phyloP scores from a whole-genome alignment of 2,329 filamentous ascomycete species.

The Dothidotthia symphoricarpi region DNA sequence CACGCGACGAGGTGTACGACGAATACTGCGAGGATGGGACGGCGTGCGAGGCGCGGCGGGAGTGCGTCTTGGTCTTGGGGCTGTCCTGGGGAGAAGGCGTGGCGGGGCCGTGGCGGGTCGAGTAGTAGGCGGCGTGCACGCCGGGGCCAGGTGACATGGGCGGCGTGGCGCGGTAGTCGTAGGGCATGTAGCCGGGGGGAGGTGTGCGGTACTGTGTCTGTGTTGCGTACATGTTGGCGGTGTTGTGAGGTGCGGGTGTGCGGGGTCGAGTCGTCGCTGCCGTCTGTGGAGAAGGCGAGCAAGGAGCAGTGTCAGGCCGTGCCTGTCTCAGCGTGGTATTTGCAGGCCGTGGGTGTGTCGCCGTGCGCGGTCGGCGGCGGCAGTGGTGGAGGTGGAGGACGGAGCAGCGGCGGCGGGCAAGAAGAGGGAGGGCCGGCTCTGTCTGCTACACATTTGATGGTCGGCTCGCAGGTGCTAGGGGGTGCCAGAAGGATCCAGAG shows the following conservation, averaged over 20 bases:
- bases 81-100: constrained; percentile 49
- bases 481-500: constrained; percentile 40
- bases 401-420: constrained; percentile 35
- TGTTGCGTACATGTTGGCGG: constrained; percentile 30
- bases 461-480: constrained; percentile 14
- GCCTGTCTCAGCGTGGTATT: constrained; percentile 37
- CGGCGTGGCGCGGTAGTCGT: constrained; percentile 36
- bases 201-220: constrained; percentile 36
- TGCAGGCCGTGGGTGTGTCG: constrained; percentile 31
- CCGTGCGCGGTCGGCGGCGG: constrained; percentile 20
- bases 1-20: constrained; percentile 37
- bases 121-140: constrained; percentile 49
- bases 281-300: constrained; percentile 1
- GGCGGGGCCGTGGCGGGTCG: constrained; percentile 51
- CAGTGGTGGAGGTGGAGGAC: constrained; percentile 19
- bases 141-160: constrained; percentile 50
- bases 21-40: constrained; percentile 46
- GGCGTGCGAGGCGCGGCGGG: constrained; percentile 57
- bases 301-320: constrained; percentile 13
- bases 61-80: constrained; percentile 47
- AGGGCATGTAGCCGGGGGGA: constrained; percentile 40
- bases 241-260: constrained; percentile 6
- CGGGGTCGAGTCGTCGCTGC: constrained; percentile 5
- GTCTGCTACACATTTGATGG: constrained; percentile 41
- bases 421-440: constrained; percentile 28